Base-by-base conservation (phyloP, 2,329 filamentous ascomycete genomes). In the Aspergillus fumigatus region DNA sequence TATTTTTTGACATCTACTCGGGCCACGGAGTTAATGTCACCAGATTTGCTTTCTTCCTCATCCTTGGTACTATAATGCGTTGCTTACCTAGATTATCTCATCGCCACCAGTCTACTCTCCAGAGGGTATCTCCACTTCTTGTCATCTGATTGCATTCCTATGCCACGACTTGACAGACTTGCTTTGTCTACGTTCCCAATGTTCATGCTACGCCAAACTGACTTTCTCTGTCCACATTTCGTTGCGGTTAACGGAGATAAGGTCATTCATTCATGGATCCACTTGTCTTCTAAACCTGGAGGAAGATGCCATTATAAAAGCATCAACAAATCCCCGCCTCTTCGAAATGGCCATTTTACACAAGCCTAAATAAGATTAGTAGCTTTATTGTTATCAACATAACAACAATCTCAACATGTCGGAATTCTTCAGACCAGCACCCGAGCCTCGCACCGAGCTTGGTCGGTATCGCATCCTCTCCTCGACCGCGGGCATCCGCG, bases 381-480 rank as follows among this genome's bases (percentile, higher is more conserved):
- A 5, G 3, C 32, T 38, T 17, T 19, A 51, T 32, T 10, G 29
- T 21, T 32, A 54, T 43, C 32, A 49, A 53, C 40, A 25, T 32
- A 54, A 40, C 32, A 49, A 53, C 40, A 25, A 19, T n/a, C 54
- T 41, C 47, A 67, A 19, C 59, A 71, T 71, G 68, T 40, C 62
- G 2, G 45, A 63, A 11, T 3, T 73, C 47, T 74, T 73, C 59
- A 49, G 32, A 17, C 75, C 75, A 19, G 77, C 81, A 5, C 76
- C 81, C 3, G 72, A 79, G 3, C 80, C 84, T 26, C 79, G 82
- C 70, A 86, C 85, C 56, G 81, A 84, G 54, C 73, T 90, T 61
- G 85, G 79, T 58, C 81, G 84, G 53, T 88, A 89, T 64, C 84
- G 87, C 6, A 72, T 90, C 48, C 80, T 90, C 11, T 83, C 87